A percentile compares a stretch with the other conserved stretches of the same genome.
Evolutionary conservation across 306 rosid species (phyloP).

Genomic region (Sicyos edulis): DNA sequence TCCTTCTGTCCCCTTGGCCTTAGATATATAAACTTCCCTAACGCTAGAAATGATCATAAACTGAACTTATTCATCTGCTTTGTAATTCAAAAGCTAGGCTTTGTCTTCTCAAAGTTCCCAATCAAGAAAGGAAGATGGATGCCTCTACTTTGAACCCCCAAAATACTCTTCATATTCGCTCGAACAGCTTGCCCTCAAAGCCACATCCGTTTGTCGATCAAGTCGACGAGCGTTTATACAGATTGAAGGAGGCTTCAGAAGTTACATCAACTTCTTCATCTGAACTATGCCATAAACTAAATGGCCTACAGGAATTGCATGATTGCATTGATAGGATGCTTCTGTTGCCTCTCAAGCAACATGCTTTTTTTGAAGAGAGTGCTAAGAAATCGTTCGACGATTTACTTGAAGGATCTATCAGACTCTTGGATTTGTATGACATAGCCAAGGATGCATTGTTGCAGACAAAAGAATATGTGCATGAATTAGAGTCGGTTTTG

Average conservation of each 20-base stretch:
- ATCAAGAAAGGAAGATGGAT: constrained; percentile 20
- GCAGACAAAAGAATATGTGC: constrained; percentile 21
- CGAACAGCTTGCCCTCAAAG: constrained; percentile 33
- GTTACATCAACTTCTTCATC: constrained; percentile 21
- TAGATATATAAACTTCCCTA: neutral
- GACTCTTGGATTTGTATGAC: constrained; percentile 27
- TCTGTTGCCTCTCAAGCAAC: constrained; percentile 22
- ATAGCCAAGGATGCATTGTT: constrained; percentile 27
- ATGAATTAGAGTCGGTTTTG: constrained; percentile 26
- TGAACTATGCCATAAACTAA: constrained; percentile 22
- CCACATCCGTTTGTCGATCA: constrained; percentile 27
- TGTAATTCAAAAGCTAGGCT: neutral
- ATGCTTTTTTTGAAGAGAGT: constrained; percentile 13
- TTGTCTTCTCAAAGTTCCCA: neutral
- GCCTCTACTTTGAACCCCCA: constrained; percentile 15
- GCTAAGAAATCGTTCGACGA: constrained; percentile 16
- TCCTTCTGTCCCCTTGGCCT: constrained; percentile 15
- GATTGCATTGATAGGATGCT: constrained; percentile 31
- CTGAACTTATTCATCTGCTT: neutral
- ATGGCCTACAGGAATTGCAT: constrained; percentile 23
- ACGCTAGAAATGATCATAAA: neutral
- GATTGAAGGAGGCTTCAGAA: constrained; percentile 19
- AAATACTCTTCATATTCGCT: constrained; percentile 22
- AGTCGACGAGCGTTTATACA: constrained; percentile 19
- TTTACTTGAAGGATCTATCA: constrained; percentile 31